These are phyloP conservation scores for Fusarium sp. DNA, from an alignment of 2,329 filamentous ascomycete species.

Conservation along the genomic window DNA sequence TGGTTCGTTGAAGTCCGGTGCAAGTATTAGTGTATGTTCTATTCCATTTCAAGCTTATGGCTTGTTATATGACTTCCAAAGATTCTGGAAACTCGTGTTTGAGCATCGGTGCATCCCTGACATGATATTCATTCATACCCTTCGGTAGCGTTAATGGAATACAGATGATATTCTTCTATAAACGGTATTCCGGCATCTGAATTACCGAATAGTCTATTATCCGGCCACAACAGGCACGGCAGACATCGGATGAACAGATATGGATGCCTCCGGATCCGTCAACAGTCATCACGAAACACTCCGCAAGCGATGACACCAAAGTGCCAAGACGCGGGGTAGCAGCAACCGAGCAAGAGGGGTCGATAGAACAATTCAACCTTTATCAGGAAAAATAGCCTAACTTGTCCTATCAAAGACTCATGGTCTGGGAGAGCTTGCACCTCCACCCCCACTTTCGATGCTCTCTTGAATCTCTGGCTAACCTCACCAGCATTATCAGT, in stretches of 20 bases:
- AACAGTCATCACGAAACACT: background rate
- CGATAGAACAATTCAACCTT: background rate
- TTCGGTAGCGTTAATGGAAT: background rate
- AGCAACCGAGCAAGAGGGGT: background rate
- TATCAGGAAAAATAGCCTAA: background rate
- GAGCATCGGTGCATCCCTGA: background rate
- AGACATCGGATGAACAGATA: background rate
- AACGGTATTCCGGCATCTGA: background rate
- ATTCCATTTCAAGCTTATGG: background rate
- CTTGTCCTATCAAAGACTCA: background rate
- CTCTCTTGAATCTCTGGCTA: background rate
- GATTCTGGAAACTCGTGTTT: background rate
- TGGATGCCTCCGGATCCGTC: background rate
- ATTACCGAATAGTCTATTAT: background rate
- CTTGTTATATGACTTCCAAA: background rate
- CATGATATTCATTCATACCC: background rate
- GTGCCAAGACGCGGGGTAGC: background rate
- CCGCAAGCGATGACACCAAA: background rate
- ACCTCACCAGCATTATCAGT: background rate
- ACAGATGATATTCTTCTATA: too few relatives aligned
- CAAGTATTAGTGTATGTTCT: background rate
- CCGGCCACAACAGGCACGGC: too few relatives aligned
- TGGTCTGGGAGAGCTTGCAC: background rate
- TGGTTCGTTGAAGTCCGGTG: background rate
- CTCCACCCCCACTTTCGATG: background rate